Evolutionary conservation across 129 eudicot genomes (phyloP).

Genomic region (Silybum marianum): DNA sequence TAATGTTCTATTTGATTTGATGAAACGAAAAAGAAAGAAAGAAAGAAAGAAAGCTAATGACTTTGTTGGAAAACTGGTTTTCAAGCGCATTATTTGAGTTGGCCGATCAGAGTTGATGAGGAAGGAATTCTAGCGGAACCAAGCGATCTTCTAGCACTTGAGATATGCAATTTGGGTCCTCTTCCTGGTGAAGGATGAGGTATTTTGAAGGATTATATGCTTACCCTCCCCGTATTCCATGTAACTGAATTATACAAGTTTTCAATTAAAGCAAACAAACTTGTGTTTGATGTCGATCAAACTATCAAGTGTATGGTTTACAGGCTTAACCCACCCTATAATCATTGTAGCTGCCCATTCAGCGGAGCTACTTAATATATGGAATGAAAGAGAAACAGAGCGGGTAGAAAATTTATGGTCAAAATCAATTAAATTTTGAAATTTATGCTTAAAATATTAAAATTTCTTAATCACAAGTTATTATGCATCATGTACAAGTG

Average conservation of each 20-base stretch:
- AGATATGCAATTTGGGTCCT: slow-evolving; percentile 94
- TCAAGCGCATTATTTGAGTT: slow-evolving; percentile 90
- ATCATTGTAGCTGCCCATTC: slow-evolving; percentile 97
- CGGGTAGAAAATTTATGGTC: slow-evolving; percentile 87
- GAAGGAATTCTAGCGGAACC: slow-evolving; percentile 78
- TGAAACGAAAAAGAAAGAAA: not conserved
- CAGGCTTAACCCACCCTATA: slow-evolving; percentile 95
- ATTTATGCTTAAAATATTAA: too few relatives aligned
- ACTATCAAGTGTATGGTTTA: slow-evolving; percentile 76
- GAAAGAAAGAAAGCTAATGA: not conserved
- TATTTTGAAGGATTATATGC: slow-evolving; percentile 97
- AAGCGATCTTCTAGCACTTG: slow-evolving; percentile 89
- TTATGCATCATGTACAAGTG: too few relatives aligned
- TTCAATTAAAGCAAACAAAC: not conserved
- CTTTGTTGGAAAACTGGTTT: slow-evolving; percentile 2
- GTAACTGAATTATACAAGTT: slow-evolving; percentile 20
- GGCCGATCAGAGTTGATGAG: too few relatives aligned
- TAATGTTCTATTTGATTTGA: slow-evolving; percentile 3
- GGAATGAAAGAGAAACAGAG: slow-evolving; percentile 83
- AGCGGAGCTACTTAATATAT: slow-evolving; percentile 76
- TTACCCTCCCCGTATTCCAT: slow-evolving; percentile 93
- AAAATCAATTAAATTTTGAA: slow-evolving; percentile 41
- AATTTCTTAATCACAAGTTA: too few relatives aligned
- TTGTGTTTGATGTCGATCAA: not conserved
- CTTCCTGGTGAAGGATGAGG: slow-evolving; percentile 99